Conservation (phyloP, 768 basidiomycete genomes). For the Mycena belliarum region DNA sequence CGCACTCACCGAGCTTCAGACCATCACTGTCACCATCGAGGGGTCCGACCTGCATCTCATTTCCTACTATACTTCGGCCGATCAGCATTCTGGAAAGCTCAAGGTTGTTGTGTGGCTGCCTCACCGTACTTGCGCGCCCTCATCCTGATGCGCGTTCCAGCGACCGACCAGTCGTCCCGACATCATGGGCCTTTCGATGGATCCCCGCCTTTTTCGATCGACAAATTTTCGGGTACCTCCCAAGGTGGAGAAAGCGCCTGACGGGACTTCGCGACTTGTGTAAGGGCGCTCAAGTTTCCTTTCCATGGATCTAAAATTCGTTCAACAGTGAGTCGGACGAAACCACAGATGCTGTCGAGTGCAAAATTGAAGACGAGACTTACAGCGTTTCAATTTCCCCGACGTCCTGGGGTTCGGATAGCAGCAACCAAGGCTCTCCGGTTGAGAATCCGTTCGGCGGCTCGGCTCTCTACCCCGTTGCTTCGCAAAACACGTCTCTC, state of each 20-base stretch:
- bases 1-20: constrained; percentile 44
- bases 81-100: constrained; percentile 69
- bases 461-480: constrained; percentile 31
- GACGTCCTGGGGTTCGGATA: constrained; percentile 22
- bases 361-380: constrained; percentile 49
- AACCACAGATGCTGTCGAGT: constrained; percentile 40
- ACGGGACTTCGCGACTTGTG: constrained; percentile 68
- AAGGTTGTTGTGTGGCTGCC: constrained; percentile 43
- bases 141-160: constrained; percentile 30
- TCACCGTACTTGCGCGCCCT: background rate
- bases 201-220: constrained; percentile 73
- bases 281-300: constrained; percentile 34
- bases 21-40: constrained; percentile 82
- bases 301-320: constrained; percentile 4
- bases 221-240: constrained; percentile 86
- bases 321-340: constrained; percentile 45
- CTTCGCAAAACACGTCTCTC: constrained; percentile 15
- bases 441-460: constrained; percentile 37
- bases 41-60: constrained; percentile 81
- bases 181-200: constrained; percentile 72
- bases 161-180: constrained; percentile 70
- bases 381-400: constrained; percentile 44
- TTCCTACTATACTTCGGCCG: constrained; percentile 81
- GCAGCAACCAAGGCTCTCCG: constrained; percentile 35
- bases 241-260: constrained; percentile 70